Percentiles rank a stretch among this genome's conserved stretches.
phyloP scores from a whole-genome alignment of 148 eudicot species.

The Amaranthus palmeri region DNA sequence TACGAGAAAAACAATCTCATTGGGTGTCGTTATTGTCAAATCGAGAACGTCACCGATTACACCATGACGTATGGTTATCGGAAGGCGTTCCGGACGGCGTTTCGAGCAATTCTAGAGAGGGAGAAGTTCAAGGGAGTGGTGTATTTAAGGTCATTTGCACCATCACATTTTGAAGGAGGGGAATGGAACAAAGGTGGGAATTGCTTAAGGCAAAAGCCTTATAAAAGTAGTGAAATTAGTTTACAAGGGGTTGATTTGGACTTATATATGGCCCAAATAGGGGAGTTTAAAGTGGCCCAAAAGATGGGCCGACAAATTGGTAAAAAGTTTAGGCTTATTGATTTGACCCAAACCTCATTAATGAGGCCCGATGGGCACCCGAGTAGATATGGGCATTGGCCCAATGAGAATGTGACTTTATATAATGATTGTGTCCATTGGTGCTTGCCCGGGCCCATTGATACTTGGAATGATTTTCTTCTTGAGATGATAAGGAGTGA shows the following conservation, averaged over 20 bases:
- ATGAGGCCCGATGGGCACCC: constrained; percentile 66
- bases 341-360: constrained; percentile 35
- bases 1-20: constrained; percentile 36
- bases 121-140: constrained; percentile 41
- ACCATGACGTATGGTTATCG: constrained; percentile 40
- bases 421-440: constrained; percentile 26
- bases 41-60: constrained; percentile 37
- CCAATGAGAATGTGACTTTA: constrained; percentile 32
- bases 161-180: constrained; percentile 67
- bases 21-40: constrained; percentile 59
- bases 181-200: constrained; percentile 61
- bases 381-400: constrained; percentile 50
- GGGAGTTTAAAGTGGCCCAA: constrained; percentile 42
- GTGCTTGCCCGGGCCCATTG: constrained; percentile 72
- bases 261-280: constrained; percentile 40
- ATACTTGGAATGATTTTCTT: constrained; percentile 50
- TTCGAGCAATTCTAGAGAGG: constrained; percentile 42
- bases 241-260: constrained; percentile 42
- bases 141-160: constrained; percentile 52
- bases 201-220: constrained; percentile 53
- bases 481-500: constrained; percentile 44
- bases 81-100: constrained; percentile 51
- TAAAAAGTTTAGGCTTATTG: constrained; percentile 33
- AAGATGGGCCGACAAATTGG: constrained; percentile 29
- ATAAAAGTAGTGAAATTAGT: constrained; percentile 36